These are phyloP conservation scores for Mariannaea elegans DNA, from an alignment of 2,329 filamentous ascomycete genomes.

Conservation along the genomic window DNA sequence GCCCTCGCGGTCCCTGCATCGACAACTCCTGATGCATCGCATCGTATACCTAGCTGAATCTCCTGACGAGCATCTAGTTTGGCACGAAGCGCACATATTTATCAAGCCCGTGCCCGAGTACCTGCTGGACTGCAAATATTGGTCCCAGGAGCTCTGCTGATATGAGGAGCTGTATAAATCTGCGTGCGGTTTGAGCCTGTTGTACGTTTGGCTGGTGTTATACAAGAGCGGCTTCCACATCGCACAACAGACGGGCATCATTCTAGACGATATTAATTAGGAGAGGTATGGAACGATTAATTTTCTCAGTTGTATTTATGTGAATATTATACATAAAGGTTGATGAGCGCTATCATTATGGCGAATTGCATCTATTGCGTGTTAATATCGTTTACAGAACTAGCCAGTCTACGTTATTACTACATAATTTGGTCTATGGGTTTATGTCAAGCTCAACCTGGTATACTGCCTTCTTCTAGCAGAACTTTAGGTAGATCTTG, in stretches of 20 bases:
- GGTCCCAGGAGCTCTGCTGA: background rate
- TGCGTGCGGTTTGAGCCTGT: slow-evolving; percentile 10
- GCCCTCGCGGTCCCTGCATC: slow-evolving; percentile 16
- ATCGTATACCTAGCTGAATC: slow-evolving; percentile 16
- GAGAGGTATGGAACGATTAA: slow-evolving; percentile 10
- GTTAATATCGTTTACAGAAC: slow-evolving; percentile 19
- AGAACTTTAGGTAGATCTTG: slow-evolving; percentile 16
- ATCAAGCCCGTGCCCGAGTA: slow-evolving; percentile 19
- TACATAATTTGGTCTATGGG: background rate
- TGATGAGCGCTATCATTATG: slow-evolving; percentile 16
- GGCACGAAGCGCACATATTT: slow-evolving; percentile 16
- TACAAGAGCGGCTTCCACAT: slow-evolving; percentile 9
- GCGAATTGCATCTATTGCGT: slow-evolving; percentile 23
- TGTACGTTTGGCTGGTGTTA: slow-evolving; percentile 13
- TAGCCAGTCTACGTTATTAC: background rate
- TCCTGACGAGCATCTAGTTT: slow-evolving; percentile 20
- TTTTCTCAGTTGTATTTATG: background rate
- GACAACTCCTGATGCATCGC: slow-evolving; percentile 15
- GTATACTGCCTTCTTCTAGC: slow-evolving; percentile 12
- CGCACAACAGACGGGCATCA: slow-evolving; percentile 3
- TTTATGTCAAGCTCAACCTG: slow-evolving; percentile 14
- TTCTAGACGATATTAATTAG: background rate
- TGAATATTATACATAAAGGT: background rate
- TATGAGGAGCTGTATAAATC: background rate
- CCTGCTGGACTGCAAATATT: slow-evolving; percentile 16